Conservation (phyloP, 2,329 filamentous ascomycete genomes). For the Aspergillus sp. region DNA sequence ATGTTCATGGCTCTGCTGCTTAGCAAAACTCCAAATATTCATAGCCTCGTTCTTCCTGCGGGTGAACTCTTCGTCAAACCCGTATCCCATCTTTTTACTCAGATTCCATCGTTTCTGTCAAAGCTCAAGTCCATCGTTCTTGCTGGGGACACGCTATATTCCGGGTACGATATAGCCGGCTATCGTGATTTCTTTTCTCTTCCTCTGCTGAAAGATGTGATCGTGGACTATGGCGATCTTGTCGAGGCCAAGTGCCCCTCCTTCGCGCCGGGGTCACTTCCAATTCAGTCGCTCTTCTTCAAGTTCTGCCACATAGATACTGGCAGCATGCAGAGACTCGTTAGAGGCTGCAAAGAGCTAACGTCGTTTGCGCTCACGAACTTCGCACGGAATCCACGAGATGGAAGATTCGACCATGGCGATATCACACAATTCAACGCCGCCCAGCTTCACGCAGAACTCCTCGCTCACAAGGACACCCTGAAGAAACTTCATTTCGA, state of each 20-base stretch:
- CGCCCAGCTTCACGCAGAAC: conserved; percentile 12
- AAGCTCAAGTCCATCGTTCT: conserved; percentile 15
- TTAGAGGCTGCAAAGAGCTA: conserved; percentile 15
- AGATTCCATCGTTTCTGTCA: conserved; percentile 13
- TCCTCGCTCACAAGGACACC: conserved; percentile 20
- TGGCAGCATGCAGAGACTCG: conserved; percentile 9
- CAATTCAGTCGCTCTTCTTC: conserved; percentile 8
- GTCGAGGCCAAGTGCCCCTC: conserved; percentile 7
- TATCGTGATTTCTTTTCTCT: conserved; percentile 14
- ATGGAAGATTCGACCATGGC: background rate
- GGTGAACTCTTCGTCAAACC: conserved; percentile 5
- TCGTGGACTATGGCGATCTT: conserved; percentile 18
- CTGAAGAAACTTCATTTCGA: conserved; percentile 17
- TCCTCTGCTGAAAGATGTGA: conserved; percentile 5
- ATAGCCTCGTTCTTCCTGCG: conserved; percentile 12
- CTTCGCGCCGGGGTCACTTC: conserved; percentile 10
- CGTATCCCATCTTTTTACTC: conserved; percentile 9
- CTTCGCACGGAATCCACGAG: conserved; percentile 2
- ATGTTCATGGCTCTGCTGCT: conserved; percentile 17
- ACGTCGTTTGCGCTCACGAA: conserved; percentile 14
- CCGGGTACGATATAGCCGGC: conserved; percentile 9
- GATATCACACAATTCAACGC: conserved; percentile 16
- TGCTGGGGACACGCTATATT: background rate
- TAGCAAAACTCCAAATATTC: conserved; percentile 21
- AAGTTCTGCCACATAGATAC: conserved; percentile 12